Evolutionary conservation across 495 filamentous ascomycete species (phyloP).

Genomic region (Margaritispora aquatica): DNA sequence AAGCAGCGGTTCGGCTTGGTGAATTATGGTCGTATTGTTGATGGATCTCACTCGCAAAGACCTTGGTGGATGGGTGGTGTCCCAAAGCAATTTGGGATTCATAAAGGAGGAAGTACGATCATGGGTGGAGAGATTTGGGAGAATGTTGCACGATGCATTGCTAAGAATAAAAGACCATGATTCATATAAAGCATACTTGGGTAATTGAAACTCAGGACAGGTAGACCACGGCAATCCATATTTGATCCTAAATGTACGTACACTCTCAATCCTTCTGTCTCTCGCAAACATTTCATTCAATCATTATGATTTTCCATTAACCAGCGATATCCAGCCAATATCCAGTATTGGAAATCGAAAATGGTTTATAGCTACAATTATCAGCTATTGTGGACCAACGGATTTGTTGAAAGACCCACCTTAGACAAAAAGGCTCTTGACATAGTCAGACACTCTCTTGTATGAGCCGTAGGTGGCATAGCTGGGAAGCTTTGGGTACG

Average conservation of each 20-base stretch:
- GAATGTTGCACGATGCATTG: constrained; percentile 11
- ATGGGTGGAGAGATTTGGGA: constrained; percentile 17
- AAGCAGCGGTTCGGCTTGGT: constrained; percentile 40
- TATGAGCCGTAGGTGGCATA: neutral
- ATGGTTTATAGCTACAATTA: neutral
- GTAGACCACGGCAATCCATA: no score
- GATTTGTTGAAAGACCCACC: neutral
- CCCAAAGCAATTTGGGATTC: constrained; percentile 18
- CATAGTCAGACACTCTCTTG: neutral
- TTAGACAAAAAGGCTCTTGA: constrained; percentile 1
- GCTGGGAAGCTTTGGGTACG: neutral
- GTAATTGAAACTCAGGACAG: no score
- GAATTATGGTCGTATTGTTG: constrained; percentile 41
- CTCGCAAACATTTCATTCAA: neutral
- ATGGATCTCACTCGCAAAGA: constrained; percentile 15
- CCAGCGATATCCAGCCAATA: neutral
- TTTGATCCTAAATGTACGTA: no score
- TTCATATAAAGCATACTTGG: no score
- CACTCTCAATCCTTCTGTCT: neutral
- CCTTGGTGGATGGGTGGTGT: constrained; percentile 28
- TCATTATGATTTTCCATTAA: neutral
- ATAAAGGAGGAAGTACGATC: constrained; percentile 4
- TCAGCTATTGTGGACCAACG: neutral
- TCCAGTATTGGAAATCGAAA: neutral
- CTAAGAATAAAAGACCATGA: neutral